A percentile compares a stretch with the other conserved stretches of the same genome.
phyloP scores from a whole-genome alignment of 2,329 filamentous ascomycete species.

The Balansia obtecta region DNA sequence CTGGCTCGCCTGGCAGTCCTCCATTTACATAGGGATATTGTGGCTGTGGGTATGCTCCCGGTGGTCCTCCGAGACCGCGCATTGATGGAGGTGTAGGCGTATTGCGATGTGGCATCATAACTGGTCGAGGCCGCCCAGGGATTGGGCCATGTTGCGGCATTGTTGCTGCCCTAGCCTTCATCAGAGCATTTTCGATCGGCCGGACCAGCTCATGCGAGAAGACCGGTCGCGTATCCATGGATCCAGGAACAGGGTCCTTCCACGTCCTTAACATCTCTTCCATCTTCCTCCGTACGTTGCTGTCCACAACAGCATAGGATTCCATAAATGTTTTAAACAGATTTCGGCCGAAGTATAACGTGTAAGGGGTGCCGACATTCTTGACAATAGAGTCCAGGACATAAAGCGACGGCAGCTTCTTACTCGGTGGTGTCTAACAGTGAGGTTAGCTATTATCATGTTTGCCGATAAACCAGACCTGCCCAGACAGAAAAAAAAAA shows the following conservation, averaged over 20 bases:
- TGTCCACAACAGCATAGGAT: slow-evolving; percentile 81
- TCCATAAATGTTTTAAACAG: slow-evolving; percentile 95
- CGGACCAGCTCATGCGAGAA: slow-evolving; percentile 79
- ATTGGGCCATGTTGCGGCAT: slow-evolving; percentile 39
- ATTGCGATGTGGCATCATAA: slow-evolving; percentile 48
- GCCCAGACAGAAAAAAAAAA: no score
- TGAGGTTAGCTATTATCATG: slow-evolving; percentile 23
- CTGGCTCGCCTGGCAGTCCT: slow-evolving; percentile 14
- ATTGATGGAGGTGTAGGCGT: slow-evolving; percentile 60
- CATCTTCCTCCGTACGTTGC: slow-evolving; percentile 73
- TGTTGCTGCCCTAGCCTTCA: slow-evolving; percentile 59
- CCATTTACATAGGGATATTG: slow-evolving; percentile 20
- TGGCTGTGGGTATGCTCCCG: slow-evolving; percentile 15
- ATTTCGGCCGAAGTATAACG: slow-evolving; percentile 82
- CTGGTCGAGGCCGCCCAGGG: slow-evolving; percentile 35
- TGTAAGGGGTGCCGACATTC: slow-evolving; percentile 96
- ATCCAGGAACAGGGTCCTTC: slow-evolving; percentile 93
- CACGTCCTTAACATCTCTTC: slow-evolving; percentile 96
- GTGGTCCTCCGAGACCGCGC: slow-evolving; percentile 14
- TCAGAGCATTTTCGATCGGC: slow-evolving; percentile 86
- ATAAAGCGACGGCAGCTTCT: slow-evolving; percentile 92
- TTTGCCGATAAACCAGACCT: neutral
- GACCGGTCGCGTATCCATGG: slow-evolving; percentile 82
- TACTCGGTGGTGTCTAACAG: slow-evolving; percentile 65
- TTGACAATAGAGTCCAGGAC: slow-evolving; percentile 97